These are phyloP conservation scores for Dysphania ambrosioides DNA, from an alignment of 148 eudicot species.

Conservation along the genomic window DNA sequence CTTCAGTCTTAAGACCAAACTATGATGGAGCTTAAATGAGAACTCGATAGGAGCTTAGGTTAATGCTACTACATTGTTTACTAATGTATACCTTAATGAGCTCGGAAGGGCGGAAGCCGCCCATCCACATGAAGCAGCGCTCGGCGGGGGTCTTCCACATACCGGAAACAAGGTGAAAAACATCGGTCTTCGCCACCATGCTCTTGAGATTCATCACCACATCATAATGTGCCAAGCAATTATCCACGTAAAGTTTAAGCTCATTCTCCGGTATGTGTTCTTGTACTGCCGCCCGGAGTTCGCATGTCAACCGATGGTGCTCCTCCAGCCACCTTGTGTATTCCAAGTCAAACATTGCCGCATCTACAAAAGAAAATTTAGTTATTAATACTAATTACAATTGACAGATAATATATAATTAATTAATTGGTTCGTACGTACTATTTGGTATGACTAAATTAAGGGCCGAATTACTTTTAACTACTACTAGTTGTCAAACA, in stretches of 20 bases:
- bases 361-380: slow-evolving; percentile 33
- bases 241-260: slow-evolving; percentile 67
- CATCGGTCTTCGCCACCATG: slow-evolving; percentile 66
- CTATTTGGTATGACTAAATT: slow-evolving; percentile 7
- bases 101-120: slow-evolving; percentile 88
- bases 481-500: too few relatives aligned
- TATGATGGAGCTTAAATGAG: too few relatives aligned
- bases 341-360: slow-evolving; percentile 80
- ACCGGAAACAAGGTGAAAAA: slow-evolving; percentile 87
- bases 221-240: slow-evolving; percentile 70
- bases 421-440: slow-evolving; percentile 10
- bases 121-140: slow-evolving; percentile 96
- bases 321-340: slow-evolving; percentile 91
- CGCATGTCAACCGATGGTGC: slow-evolving; percentile 74
- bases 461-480: slow-evolving; percentile 3
- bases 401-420: neutral
- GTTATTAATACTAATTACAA: neutral
- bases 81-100: slow-evolving; percentile 66
- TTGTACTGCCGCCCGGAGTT: slow-evolving; percentile 78
- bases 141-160: slow-evolving; percentile 94
- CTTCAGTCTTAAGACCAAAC: too few relatives aligned
- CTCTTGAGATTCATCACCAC: slow-evolving; percentile 67
- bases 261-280: slow-evolving; percentile 85
- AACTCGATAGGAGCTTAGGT: neutral
- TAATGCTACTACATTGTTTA: neutral